Conservation (phyloP, 2,329 filamentous ascomycete genomes). For the Myrmaecium sp. region DNA sequence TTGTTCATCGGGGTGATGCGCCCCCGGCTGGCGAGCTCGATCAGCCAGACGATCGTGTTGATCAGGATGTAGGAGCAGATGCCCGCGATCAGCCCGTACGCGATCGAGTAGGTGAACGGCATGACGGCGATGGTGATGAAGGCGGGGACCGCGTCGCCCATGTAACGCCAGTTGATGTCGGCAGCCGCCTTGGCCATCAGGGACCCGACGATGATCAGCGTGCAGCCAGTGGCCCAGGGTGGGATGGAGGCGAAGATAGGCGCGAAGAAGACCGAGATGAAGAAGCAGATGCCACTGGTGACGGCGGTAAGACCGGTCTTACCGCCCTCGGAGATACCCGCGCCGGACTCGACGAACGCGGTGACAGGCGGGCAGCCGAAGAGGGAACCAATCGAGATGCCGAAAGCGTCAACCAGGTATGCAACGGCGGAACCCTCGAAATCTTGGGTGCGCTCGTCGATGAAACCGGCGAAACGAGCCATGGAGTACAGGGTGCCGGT, state of each 20-base stretch:
- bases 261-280: slow-evolving; percentile 75
- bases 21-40: slow-evolving; percentile 50
- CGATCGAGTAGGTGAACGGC: slow-evolving; percentile 83
- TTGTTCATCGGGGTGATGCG: slow-evolving; percentile 60
- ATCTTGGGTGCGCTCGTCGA: slow-evolving; percentile 69
- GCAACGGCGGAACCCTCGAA: slow-evolving; percentile 74
- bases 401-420: slow-evolving; percentile 68
- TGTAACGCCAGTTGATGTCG: slow-evolving; percentile 79
- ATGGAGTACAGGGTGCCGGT: slow-evolving; percentile 82
- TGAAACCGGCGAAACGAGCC: slow-evolving; percentile 65
- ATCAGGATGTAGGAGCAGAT: slow-evolving; percentile 61
- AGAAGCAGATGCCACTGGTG: slow-evolving; percentile 64
- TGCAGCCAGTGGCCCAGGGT: slow-evolving; percentile 76
- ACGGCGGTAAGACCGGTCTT: slow-evolving; percentile 74
- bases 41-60: slow-evolving; percentile 52
- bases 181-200: slow-evolving; percentile 67
- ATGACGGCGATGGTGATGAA: slow-evolving; percentile 73
- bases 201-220: slow-evolving; percentile 72
- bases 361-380: slow-evolving; percentile 69
- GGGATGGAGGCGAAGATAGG: slow-evolving; percentile 83
- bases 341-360: slow-evolving; percentile 77
- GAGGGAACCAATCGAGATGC: slow-evolving; percentile 64
- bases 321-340: slow-evolving; percentile 75
- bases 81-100: slow-evolving; percentile 69
- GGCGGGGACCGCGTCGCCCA: slow-evolving; percentile 68